Evolutionary conservation across 768 basidiomycete genomes (phyloP), one percentile per base, ranked within the genome.

Genomic region (Leccinellum rugosiceps): DNA sequence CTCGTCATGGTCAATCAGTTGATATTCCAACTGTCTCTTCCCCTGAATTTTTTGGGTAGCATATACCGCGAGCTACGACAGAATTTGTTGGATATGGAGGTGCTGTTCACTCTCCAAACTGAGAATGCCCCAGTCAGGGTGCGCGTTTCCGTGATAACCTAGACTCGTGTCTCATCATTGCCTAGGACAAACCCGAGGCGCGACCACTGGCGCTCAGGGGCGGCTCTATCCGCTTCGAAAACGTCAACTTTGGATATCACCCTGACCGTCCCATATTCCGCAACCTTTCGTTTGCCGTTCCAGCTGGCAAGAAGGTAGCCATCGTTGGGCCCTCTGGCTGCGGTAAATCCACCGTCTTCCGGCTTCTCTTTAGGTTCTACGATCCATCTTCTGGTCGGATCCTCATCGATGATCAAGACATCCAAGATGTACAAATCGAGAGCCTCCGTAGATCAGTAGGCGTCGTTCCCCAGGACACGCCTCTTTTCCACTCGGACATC

Each of bases 1-100:
- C 83, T 99, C 14, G 97, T 99, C 63, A 98, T 99, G 96, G 90
- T 97, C 64, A 99, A 99, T 72, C 96, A 98, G 68, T 81, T 99
- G 25, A 94, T 98, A 32, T 99, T 99, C 78, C 97, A 99, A 68
- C 77, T 99, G 0, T 97, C 94, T 0, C 76, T 98, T 31, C 97
- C 97, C 4, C 84, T 99, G 59, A 98, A 98, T 74, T 99, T 99
- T 75, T 77, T 99, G 58, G 97, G 93, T 1, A 92, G 94, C 2
- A 95, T 99, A 52, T 99, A 99, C 67, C 92, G 97, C 49, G 97
- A 99, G 70, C 84, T 98, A 74, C 80, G 94, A 43, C 97, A 99
- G 68, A 96, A 94, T 69, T 75, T 99, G 43, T 81, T 99, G 48
- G 97, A 99, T 71, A 98, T 99, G 95, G 96, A 98, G 58, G 85